phyloP scores from a whole-genome alignment of 768 basidiomycete genomes.

The Pleurotus pulmonarius region DNA sequence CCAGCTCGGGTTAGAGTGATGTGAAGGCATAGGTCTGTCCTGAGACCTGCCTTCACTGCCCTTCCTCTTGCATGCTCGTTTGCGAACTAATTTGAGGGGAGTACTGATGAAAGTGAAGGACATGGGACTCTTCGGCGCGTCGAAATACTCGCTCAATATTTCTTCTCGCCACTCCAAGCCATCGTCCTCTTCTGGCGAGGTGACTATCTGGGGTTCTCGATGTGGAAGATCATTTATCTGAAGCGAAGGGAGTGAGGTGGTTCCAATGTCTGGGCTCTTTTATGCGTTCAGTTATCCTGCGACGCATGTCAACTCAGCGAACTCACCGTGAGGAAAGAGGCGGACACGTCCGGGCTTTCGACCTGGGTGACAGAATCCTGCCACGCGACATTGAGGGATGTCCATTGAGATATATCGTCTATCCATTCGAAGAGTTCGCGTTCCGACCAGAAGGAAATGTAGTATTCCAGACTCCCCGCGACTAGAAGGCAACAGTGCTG shows the following conservation, averaged over 20 bases:
- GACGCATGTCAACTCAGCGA: not conserved
- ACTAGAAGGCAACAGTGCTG: slow-evolving; percentile 1
- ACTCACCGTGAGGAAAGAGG: not conserved
- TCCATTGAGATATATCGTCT: not conserved
- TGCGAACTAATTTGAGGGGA: not conserved
- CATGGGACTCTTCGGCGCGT: not conserved
- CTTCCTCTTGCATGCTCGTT: slow-evolving; percentile 3
- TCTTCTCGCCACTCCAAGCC: not conserved
- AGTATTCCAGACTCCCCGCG: not conserved
- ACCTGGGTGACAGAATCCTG: not conserved
- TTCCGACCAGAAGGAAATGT: slow-evolving; percentile 4
- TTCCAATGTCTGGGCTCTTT: too few relatives aligned
- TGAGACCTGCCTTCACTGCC: not conserved
- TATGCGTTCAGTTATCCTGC: too few relatives aligned
- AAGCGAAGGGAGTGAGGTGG: too few relatives aligned
- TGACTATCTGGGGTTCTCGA: not conserved
- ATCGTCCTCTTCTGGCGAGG: not conserved
- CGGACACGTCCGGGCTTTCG: not conserved
- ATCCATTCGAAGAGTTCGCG: slow-evolving; percentile 1
- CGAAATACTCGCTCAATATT: not conserved
- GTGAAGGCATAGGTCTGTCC: not conserved
- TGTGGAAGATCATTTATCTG: too few relatives aligned
- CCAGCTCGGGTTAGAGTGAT: not conserved
- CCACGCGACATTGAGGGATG: not conserved
- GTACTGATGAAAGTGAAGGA: not conserved